Percentiles rank a stretch among this genome's conserved stretches.
Evolutionary conservation across 805 yeast species (phyloP).

Genomic region (Kluyveromyces dobzhanskii): DNA sequence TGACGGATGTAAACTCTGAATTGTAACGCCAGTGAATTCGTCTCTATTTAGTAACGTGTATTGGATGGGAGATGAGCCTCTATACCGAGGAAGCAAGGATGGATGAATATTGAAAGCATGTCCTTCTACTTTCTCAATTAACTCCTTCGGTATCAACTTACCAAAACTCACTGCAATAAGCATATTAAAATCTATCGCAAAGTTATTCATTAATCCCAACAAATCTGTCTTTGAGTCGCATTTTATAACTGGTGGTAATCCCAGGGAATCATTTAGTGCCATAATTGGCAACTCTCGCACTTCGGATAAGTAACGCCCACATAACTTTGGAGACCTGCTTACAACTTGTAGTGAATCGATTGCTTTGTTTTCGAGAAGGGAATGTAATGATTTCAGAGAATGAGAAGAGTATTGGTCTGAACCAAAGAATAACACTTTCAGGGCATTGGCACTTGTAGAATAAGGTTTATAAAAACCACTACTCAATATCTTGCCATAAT

Average conservation of each 20-base stretch:
- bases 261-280: conserved; percentile 28
- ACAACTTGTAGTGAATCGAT: conserved; percentile 46
- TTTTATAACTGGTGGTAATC: conserved; percentile 21
- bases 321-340: conserved; percentile 52
- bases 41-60: conserved; percentile 62
- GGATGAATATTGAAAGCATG: conserved; percentile 89
- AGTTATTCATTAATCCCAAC: conserved; percentile 6
- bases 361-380: conserved; percentile 13
- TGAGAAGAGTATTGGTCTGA: conserved; percentile 61
- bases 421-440: conserved; percentile 62
- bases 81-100: conserved; percentile 68
- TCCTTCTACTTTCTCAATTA: conserved; percentile 36
- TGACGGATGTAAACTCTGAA: conserved; percentile 85
- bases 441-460: conserved; percentile 8
- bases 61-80: conserved; percentile 90
- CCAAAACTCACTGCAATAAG: conserved; percentile 94
- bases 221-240: conserved; percentile 19
- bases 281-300: conserved; percentile 49
- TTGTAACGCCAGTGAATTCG: conserved; percentile 65
- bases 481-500: background rate
- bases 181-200: conserved; percentile 38
- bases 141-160: conserved; percentile 56
- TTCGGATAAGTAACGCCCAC: conserved; percentile 48
- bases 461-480: background rate
- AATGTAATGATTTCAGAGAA: conserved; percentile 37